Evolutionary conservation across 1,284 basidiomycete species (phyloP), one percentile per base, ranked within the genome.

Genomic region (Fomitiporia mediterranea): DNA sequence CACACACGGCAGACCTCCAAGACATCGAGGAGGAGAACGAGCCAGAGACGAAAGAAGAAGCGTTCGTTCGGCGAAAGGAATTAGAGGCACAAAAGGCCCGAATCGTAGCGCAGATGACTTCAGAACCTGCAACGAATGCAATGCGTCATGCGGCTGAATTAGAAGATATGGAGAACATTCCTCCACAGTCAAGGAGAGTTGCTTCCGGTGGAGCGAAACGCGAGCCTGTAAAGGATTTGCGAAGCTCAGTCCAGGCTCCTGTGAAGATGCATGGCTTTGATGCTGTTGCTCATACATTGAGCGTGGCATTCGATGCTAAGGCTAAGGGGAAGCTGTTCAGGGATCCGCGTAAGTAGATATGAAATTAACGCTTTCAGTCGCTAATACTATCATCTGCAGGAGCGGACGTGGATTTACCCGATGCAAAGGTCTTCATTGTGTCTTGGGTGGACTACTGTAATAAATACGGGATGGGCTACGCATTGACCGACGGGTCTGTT

Each of bases 391-490:
- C 5, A 23, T 38, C 51, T 44, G 11, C 27, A 53, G 42, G 59
- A 51, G 73, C 76, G 59, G 78, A 82, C 51, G 67, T 67, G 3
- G 65, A 71, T 37, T 72, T 87, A 3, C 79, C 80, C 0, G 78
- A 84, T 11, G 91, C 94, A 38, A 80, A 78, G 53, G 87, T 96
- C 13, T 99, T 98, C 71, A 92, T 99, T 63, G 91, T 91, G 1
- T 93, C 91, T 7, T 99, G 96, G 96, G 89, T 98, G 46, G 96
- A 99, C 71, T 98, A 98, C 69, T 95, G 91, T 69, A 93, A 95
- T 70, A 97, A 97, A 74, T 99, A 98, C 71, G 97, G 96, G 8
- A 95, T 98, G 84, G 97, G 95, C 1, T 98, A 98, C 69, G 93
- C 93, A 1, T 77, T 99, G 65, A 94, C 91, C 28, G 94, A 99